These are phyloP conservation scores for Shiraia bambusicola DNA, from an alignment of 2,329 filamentous ascomycete genomes.

Conservation along the genomic window DNA sequence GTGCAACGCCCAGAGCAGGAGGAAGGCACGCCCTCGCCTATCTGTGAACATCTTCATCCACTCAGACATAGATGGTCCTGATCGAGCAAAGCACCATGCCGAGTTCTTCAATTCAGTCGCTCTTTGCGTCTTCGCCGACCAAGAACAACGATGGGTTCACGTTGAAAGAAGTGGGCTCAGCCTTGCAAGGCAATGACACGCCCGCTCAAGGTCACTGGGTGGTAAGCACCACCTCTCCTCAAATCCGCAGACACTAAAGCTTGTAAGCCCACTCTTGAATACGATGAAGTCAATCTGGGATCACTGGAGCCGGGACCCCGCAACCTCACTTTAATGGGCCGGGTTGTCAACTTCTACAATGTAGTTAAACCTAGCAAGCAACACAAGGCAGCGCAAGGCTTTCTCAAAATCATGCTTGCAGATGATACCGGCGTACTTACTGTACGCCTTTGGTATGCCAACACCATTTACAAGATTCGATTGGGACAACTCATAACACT, in stretches of 20 bases:
- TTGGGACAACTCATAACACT: constrained; percentile 59
- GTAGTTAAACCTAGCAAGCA: constrained; percentile 46
- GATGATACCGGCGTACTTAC: constrained; percentile 58
- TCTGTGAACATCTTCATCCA: constrained; percentile 2
- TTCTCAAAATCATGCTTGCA: constrained; percentile 57
- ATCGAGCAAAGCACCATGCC: constrained; percentile 28
- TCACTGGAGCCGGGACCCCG: constrained; percentile 53
- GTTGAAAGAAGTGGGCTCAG: constrained; percentile 47
- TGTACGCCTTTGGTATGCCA: constrained; percentile 57
- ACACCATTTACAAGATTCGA: constrained; percentile 46
- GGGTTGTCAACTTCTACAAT: constrained; percentile 58
- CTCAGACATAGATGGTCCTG: background rate
- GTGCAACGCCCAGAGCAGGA: no score
- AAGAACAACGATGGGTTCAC: constrained; percentile 57
- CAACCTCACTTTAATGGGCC: constrained; percentile 55
- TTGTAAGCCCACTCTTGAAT: constrained; percentile 50
- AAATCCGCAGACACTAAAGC: constrained; percentile 4
- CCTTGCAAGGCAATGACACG: constrained; percentile 36
- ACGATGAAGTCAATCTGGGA: constrained; percentile 52
- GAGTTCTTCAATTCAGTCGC: constrained; percentile 49
- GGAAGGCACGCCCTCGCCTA: constrained; percentile 11
- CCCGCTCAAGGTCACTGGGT: constrained; percentile 26
- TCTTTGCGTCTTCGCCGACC: constrained; percentile 37
- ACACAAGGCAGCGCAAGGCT: constrained; percentile 52
- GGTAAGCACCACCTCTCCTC: constrained; percentile 2